These are phyloP conservation scores for Bacidia rubella DNA, from an alignment of 495 filamentous ascomycete species.

Conservation along the genomic window DNA sequence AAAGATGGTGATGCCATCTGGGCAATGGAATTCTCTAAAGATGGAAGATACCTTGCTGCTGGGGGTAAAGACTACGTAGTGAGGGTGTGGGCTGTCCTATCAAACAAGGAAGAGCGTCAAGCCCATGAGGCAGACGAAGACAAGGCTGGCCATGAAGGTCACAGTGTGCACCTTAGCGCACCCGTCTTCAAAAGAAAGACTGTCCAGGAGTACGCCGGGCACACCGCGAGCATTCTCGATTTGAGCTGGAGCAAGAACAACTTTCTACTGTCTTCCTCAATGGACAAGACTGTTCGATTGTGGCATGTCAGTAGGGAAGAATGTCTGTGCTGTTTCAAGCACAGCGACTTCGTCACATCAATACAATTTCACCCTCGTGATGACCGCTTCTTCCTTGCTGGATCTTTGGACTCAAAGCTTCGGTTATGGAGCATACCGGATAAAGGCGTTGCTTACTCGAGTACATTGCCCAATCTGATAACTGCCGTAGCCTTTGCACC, in stretches of 20 bases:
- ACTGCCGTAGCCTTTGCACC: constrained; percentile 90
- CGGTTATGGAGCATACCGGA: constrained; percentile 96
- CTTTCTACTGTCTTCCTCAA: constrained; percentile 89
- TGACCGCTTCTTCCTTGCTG: constrained; percentile 93
- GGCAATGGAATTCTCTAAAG: constrained; percentile 85
- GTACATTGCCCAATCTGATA: constrained; percentile 70
- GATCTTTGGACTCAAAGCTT: constrained; percentile 83
- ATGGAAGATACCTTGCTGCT: constrained; percentile 82
- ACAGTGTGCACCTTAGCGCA: constrained; percentile 54
- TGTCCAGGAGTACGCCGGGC: constrained; percentile 65
- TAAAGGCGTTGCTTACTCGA: constrained; percentile 82
- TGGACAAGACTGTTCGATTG: constrained; percentile 93
- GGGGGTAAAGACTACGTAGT: constrained; percentile 80
- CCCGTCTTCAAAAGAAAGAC: constrained; percentile 81
- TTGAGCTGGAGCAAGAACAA: constrained; percentile 99
- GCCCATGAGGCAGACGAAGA: constrained; percentile 59
- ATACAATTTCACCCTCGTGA: constrained; percentile 91
- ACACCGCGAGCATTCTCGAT: constrained; percentile 78
- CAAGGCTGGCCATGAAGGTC: constrained; percentile 32
- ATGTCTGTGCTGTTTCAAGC: constrained; percentile 90
- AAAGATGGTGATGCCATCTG: constrained; percentile 53
- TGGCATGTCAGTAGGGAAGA: constrained; percentile 83
- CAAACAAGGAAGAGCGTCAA: constrained; percentile 64
- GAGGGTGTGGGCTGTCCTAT: constrained; percentile 80
- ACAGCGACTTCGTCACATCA: constrained; percentile 90